These are phyloP conservation scores for Auxenochlorella pyrenoidosa DNA, from an alignment of 139 green algal genomes.

Conservation along the genomic window DNA sequence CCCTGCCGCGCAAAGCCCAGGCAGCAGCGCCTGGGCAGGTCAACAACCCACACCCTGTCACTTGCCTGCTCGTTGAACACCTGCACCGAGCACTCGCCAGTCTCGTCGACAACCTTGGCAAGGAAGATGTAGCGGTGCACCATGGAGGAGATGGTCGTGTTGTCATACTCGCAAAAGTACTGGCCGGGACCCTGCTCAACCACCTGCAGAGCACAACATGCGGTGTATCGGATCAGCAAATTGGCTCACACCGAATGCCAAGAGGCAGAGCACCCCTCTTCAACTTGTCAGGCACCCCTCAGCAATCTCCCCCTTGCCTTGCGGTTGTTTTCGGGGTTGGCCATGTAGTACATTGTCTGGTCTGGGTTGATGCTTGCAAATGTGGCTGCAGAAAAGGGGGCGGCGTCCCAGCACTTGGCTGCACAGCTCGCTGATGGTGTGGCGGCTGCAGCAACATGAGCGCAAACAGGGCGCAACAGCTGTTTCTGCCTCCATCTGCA, in stretches of 20 bases:
- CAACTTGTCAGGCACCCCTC: neutral
- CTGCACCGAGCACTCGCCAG: conserved; percentile 55
- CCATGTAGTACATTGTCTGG: conserved; percentile 85
- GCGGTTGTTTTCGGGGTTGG: conserved; percentile 83
- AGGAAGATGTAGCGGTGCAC: conserved; percentile 74
- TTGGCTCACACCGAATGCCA: no score
- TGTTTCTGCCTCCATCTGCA: neutral
- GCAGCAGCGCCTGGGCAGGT: neutral
- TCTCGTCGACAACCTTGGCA: conserved; percentile 60
- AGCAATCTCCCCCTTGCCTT: conserved; percentile 60
- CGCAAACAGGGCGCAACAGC: neutral
- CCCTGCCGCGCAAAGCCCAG: no score
- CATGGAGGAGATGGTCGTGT: conserved; percentile 47
- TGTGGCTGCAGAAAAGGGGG: neutral
- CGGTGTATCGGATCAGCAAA: neutral
- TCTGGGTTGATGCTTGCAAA: conserved; percentile 70
- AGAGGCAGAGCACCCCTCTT: neutral
- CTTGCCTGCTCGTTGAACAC: conserved; percentile 79
- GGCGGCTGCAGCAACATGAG: neutral
- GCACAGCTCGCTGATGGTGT: no score
- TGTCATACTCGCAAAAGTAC: conserved; percentile 77
- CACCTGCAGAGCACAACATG: conserved; percentile 39
- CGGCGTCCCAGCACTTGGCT: no score
- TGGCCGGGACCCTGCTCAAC: conserved; percentile 61
- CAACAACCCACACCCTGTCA: neutral